Percentiles rank a stretch among this genome's conserved stretches.
phyloP scores from a whole-genome alignment of 31 red algal genomes.

The Odonthalia washingtoniensis region DNA sequence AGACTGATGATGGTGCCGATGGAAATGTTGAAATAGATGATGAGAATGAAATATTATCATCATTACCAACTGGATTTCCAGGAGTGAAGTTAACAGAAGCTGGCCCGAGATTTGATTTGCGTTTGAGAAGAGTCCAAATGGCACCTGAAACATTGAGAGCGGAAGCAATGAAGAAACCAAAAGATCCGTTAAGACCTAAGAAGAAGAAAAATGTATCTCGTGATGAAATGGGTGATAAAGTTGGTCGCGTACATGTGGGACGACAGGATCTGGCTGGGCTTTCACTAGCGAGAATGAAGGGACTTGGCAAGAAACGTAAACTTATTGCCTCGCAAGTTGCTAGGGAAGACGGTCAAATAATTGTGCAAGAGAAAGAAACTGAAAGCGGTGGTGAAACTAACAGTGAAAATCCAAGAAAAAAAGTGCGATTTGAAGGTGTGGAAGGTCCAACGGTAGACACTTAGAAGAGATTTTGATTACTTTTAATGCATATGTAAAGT shows the following conservation, averaged over 20 bases:
- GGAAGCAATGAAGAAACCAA: slow-evolving; percentile 64
- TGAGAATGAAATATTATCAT: no score
- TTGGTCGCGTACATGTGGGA: slow-evolving; percentile 84
- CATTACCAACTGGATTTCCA: slow-evolving; percentile 50
- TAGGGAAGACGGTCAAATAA: neutral
- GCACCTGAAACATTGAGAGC: slow-evolving; percentile 79
- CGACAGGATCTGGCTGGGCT: slow-evolving; percentile 76
- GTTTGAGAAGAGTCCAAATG: slow-evolving; percentile 64
- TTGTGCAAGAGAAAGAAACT: slow-evolving; percentile 2
- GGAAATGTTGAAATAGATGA: no score
- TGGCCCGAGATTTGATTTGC: slow-evolving; percentile 84
- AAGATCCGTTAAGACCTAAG: slow-evolving; percentile 46
- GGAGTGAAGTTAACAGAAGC: slow-evolving; percentile 61
- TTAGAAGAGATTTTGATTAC: no score
- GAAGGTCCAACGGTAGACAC: no score
- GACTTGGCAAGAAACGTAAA: slow-evolving; percentile 52
- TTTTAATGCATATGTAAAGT: no score
- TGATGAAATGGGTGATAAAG: slow-evolving; percentile 77
- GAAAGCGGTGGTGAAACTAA: no score
- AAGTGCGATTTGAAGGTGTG: no score
- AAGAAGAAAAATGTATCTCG: slow-evolving; percentile 77
- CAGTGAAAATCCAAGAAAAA: no score
- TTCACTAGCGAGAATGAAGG: slow-evolving; percentile 69
- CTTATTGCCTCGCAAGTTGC: neutral
- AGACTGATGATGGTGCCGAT: no score